Conservation (phyloP, 1,284 basidiomycete genomes). For the Leucoagaricus sp. region DNA sequence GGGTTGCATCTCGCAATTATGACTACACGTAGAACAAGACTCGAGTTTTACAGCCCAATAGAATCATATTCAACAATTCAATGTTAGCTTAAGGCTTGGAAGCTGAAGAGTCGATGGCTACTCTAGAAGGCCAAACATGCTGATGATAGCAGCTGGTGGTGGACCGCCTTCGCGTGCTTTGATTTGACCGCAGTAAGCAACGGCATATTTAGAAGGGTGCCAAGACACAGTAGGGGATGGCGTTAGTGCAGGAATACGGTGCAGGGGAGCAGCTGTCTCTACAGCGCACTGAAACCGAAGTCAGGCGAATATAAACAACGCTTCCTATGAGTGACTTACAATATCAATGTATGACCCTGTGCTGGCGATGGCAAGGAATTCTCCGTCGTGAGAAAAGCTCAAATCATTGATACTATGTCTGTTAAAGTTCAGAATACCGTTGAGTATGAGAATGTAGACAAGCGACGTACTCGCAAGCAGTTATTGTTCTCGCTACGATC, state of each 20-base stretch:
- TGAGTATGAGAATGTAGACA: constrained; percentile 17
- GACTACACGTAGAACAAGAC: background rate
- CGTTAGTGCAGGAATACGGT: constrained; percentile 67
- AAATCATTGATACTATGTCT: constrained; percentile 73
- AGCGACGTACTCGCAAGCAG: constrained; percentile 70
- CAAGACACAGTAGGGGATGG: constrained; percentile 71
- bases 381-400: constrained; percentile 81
- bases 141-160: constrained; percentile 63
- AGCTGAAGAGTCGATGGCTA: constrained; percentile 11
- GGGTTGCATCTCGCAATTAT: too few relatives aligned
- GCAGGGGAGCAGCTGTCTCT: constrained; percentile 68
- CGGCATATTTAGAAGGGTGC: constrained; percentile 77
- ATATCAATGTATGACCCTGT: constrained; percentile 76
- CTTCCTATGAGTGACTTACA: constrained; percentile 36
- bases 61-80: background rate
- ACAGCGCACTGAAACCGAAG: constrained; percentile 63
- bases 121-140: constrained; percentile 59
- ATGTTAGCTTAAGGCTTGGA: background rate
- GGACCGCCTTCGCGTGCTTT: constrained; percentile 60
- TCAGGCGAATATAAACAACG: background rate
- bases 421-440: constrained; percentile 11
- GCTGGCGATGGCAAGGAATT: constrained; percentile 75
- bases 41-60: background rate
- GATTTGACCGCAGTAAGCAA: constrained; percentile 78
- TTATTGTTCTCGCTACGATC: constrained; percentile 75